phyloP scores from a whole-genome alignment of 1,139 yeast species.

The Scheffersomyces parashehatae region DNA sequence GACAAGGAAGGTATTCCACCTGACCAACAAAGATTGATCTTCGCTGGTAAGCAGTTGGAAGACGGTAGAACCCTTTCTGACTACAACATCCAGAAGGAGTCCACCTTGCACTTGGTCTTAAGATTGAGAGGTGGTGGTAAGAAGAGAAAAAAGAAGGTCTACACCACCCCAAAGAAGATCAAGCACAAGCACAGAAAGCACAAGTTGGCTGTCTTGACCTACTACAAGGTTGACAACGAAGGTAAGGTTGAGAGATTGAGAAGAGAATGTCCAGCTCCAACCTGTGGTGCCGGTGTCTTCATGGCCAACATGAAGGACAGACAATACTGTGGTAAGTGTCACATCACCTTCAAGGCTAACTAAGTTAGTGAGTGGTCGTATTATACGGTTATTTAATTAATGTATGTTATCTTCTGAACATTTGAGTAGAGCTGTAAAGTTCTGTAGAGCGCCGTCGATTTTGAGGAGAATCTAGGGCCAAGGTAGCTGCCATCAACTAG shows the following conservation, averaged over 20 bases:
- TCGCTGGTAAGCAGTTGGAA: constrained; percentile 99
- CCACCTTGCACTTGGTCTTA: constrained; percentile 94
- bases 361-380: constrained; percentile 19
- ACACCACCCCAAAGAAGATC: constrained; percentile 99
- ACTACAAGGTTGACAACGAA: constrained; percentile 98
- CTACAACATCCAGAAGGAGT: constrained; percentile 99
- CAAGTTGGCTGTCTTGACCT: constrained; percentile 98
- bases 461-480: too few species aligned
- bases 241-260: constrained; percentile 99
- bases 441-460: neutral
- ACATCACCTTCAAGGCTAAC: constrained; percentile 79
- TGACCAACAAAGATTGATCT: constrained; percentile 98
- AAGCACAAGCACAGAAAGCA: constrained; percentile 99
- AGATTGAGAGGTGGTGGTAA: constrained; percentile 99
- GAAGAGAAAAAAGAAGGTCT: constrained; percentile 99
- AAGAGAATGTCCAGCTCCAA: constrained; percentile 93
- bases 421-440: neutral
- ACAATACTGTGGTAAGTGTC: constrained; percentile 99
- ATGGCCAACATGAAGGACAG: constrained; percentile 99
- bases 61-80: constrained; percentile 98
- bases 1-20: constrained; percentile 99
- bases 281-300: constrained; percentile 99
- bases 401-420: neutral
- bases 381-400: constrained; percentile 1
- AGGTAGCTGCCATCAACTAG: neutral